Evolutionary conservation across 192 early-diverging fungal species (phyloP), one percentile per base, ranked within the genome.

Genomic region (Linnemannia elongata): DNA sequence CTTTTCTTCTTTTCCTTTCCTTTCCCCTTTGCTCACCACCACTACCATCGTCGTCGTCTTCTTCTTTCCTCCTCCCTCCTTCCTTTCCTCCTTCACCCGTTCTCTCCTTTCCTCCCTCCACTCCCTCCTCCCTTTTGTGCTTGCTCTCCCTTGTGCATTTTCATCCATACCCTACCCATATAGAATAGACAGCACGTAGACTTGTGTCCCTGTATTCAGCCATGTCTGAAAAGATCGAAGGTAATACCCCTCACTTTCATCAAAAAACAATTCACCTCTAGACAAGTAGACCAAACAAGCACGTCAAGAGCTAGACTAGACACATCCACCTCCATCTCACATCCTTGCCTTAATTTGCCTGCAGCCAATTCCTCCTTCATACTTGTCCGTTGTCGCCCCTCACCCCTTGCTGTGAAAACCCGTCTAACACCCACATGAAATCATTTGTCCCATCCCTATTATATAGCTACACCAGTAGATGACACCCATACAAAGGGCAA

Each of bases 201-300:
- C 45, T 55, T 15, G 33, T n/a, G 12, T 75, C 47, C 33, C 33
- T 75, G 17, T 44, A 68, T 30, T 35, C 57, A 69, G 27, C 41
- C 70, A 83, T 83, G 82, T 72, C 70, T 71, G 82, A 83, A 83
- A 83, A 83, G 76, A 83, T 83, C 68, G 82, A 83, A 76, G 82
- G 82, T 83, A 83, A 39, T 55, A 1, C 35, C 0, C 38, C 38
- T 10, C 15, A 17, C 12, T 45, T 45, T 45, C 44, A 45, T 45
- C 44, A 45, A 45, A 45, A 55, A 60, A 60, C 24, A 60, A 27
- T 9, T 27, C 52, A 5, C 52, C 20, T 24, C 52, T 30, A 60
- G n/a, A 60, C 0, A n/a, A 9, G 10, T 1, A 20, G 18, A 60
- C 7, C 24, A 66, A 12, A 10, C 24, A 66, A 12, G 20, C 49